Evolutionary conservation across 768 basidiomycete species (phyloP).

Genomic region (Trichaptum fuscoviolaceum): DNA sequence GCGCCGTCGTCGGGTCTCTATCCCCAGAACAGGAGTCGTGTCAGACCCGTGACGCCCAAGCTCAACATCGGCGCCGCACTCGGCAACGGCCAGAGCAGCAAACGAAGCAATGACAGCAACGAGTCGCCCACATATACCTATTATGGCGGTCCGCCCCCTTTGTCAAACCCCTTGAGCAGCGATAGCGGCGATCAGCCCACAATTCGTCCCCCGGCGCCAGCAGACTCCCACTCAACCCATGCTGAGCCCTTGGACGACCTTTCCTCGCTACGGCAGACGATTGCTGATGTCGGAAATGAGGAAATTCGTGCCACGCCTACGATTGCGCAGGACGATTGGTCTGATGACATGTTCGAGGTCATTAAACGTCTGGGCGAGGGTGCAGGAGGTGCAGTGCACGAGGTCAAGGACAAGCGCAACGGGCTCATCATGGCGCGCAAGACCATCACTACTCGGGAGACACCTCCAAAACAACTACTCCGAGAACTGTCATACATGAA

Average conservation of each 20-base stretch:
- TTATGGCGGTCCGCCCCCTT: conserved; percentile 21
- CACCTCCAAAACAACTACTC: conserved; percentile 86
- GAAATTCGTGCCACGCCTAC: conserved; percentile 2
- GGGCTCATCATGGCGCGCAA: conserved; percentile 88
- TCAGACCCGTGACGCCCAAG: conserved; percentile 21
- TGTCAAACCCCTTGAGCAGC: conserved; percentile 10
- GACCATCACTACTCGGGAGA: conserved; percentile 86
- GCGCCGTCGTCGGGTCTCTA: conserved; percentile 26
- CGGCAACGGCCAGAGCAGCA: conserved; percentile 6
- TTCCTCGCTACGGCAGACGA: conserved; percentile 21
- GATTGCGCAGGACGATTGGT: conserved; percentile 36
- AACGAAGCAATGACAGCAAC: background rate
- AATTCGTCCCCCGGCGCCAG: conserved; percentile 30
- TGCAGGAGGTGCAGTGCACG: conserved; percentile 93
- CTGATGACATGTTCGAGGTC: conserved; percentile 73
- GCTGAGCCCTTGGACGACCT: conserved; percentile 17
- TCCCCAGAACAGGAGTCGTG: conserved; percentile 10
- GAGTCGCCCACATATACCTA: conserved; percentile 14
- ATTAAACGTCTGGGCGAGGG: conserved; percentile 84
- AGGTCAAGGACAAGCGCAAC: conserved; percentile 80
- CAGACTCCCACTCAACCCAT: conserved; percentile 13
- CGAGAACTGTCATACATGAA: conserved; percentile 91
- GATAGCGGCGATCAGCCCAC: conserved; percentile 37
- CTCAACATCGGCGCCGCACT: conserved; percentile 19
- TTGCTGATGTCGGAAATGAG: conserved; percentile 9